These are phyloP conservation scores for Thamnidium elegans DNA, from an alignment of 192 early-diverging fungal genomes.

Conservation along the genomic window DNA sequence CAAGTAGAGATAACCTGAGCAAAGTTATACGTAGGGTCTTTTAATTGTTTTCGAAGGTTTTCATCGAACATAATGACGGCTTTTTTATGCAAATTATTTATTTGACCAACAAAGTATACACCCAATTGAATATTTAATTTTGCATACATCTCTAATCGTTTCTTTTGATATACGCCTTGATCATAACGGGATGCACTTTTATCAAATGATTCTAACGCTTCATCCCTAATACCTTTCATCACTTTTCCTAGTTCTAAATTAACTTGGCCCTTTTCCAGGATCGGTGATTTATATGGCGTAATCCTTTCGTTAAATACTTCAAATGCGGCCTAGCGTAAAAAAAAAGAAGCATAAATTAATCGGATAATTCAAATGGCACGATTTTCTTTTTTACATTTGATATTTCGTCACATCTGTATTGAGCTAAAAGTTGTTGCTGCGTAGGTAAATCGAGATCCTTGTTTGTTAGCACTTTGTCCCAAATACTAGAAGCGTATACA, in stretches of 20 bases:
- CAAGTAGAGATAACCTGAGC: conserved; percentile 50
- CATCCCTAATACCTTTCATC: conserved; percentile 52
- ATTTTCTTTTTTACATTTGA: conserved; percentile 44
- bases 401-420: conserved; percentile 99
- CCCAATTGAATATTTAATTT: conserved; percentile 76
- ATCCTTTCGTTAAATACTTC: conserved; percentile 66
- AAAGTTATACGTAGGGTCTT: conserved; percentile 54
- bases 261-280: conserved; percentile 75
- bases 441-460: conserved; percentile 97
- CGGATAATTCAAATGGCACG: too few relatives aligned
- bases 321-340: conserved; percentile 51
- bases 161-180: conserved; percentile 80
- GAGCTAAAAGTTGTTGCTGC: conserved; percentile 95
- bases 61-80: conserved; percentile 65
- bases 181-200: conserved; percentile 89
- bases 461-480: conserved; percentile 95
- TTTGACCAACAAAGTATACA: conserved; percentile 78
- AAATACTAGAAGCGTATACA: conserved; percentile 87
- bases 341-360: not conserved
- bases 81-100: conserved; percentile 82
- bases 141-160: conserved; percentile 76
- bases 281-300: conserved; percentile 58
- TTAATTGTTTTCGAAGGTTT: conserved; percentile 24
- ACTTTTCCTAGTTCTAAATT: conserved; percentile 71
- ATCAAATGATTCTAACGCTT: conserved; percentile 76